Base-by-base conservation (phyloP, 129 eudicot species). In the Solidago caesia region DNA sequence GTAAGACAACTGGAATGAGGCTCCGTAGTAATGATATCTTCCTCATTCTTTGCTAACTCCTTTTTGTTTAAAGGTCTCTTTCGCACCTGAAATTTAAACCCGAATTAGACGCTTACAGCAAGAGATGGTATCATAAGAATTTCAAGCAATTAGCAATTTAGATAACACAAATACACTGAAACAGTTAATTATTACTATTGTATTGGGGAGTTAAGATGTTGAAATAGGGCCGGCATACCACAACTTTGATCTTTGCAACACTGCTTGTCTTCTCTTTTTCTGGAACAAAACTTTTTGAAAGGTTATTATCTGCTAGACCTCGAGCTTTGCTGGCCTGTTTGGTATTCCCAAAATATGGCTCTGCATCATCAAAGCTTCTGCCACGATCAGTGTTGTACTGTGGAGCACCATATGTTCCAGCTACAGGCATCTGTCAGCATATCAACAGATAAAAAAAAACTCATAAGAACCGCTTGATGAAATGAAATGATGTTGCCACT, bases 221-320 rank as follows among this genome's bases (percentile, higher is more conserved):
- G 75, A 13, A 68, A 10, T 65, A 56, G 15, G 47, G 15, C 43
- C 62, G 39, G 47, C 97, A 68, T 90, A 93, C 98, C 97, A 93
- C 98, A 64, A 93, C 98, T 93, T 93, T 93, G 61, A 93, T 93
- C 90, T 93, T 93, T 72, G 98, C 98, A 72, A 90, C 98, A 69
- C 82, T 83, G 80, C 89, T 85, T 21, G 92, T 70, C 81, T 85
- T 93, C 82, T 90, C 98, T 59, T 90, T 93, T 27, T 93, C 98
- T 39, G 89, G 86, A 49, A 89, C 83, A 52, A 86, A 79, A 72
- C 88, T 85, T 83, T 85, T 93, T 69, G 82, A 46, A 51, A 84
- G 79, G 62, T 82, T 93, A 79, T 78, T 86, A 68, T 88, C 98
- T 29, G 86, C 89, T 77, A 93, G 67, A 53, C 80, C 89, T 75